Evolutionary conservation across 495 filamentous ascomycete species (phyloP), one percentile per base, ranked within the genome.

Genomic region (Filosporella fistucella): DNA sequence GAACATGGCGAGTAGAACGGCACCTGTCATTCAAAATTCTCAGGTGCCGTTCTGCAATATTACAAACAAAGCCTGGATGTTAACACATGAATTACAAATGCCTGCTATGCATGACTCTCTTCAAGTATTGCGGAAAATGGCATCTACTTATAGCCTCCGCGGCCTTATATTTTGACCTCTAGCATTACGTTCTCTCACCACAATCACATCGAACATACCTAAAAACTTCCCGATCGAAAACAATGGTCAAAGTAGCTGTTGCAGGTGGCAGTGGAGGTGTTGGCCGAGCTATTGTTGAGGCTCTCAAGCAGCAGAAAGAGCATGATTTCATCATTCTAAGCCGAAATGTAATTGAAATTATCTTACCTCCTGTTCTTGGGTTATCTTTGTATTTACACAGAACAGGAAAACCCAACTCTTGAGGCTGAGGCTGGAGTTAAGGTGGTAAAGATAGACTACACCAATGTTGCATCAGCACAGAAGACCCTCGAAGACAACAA

Each of bases 211-310:
- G n/a, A n/a, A n/a, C n/a, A n/a, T n/a, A n/a, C n/a, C n/a, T n/a
- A n/a, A n/a, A n/a, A n/a, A n/a, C n/a, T n/a, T n/a, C n/a, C n/a
- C n/a, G n/a, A n/a, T n/a, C n/a, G n/a, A 30, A 13, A 35, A 40
- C 22, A 3, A 74, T 77, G 76, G 46, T 62, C 2, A 54, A 68
- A 9, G 59, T 81, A 42, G 75, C 74, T 12, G 67, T 81, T 22
- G 74, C 77, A 26, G 77, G 77, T 18, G 76, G 77, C 7, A 74
- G 71, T 22, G 74, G 74, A 8, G 66, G 63, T 20, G 57, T 81
- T 14, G 77, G 77, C 6, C 68, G 66, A 38, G 70, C 72, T 12
- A 61, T 81, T 36, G 68, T 79, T 18, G 74, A 77, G 10, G 68
- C 55, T 6, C 26, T 80, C 28, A 13, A 60, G 0, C 51, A 66